Percentiles rank a stretch among this genome's conserved stretches.
Evolutionary conservation across 2,329 filamentous ascomycete genomes (phyloP).

Genomic region (Juglanconis sp.): DNA sequence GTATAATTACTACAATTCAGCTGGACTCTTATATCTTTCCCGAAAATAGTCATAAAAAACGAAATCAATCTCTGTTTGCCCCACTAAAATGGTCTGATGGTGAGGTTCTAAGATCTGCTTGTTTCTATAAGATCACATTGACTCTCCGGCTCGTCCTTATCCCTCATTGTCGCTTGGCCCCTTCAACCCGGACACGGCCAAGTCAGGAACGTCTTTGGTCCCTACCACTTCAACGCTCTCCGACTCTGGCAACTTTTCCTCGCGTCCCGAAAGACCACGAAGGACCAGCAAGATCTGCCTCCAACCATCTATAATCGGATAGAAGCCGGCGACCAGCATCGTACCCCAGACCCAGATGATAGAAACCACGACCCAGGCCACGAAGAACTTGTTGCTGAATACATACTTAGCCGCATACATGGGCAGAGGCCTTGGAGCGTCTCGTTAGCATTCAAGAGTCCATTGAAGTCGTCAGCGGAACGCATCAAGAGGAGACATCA

Average conservation of each 20-base stretch:
- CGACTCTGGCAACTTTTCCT: not conserved
- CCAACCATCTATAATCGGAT: conserved; percentile 46
- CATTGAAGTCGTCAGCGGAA: not conserved
- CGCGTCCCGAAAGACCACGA: not conserved
- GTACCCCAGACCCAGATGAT: conserved; percentile 54
- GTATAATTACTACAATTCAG: too few relatives aligned
- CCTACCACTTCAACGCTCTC: not conserved
- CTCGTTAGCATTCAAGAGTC: conserved; percentile 15
- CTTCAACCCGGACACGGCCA: too few relatives aligned
- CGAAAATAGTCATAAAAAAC: too few relatives aligned
- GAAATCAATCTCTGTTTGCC: too few relatives aligned
- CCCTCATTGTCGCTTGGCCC: too few relatives aligned
- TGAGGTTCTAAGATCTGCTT: too few relatives aligned
- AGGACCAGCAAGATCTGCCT: conserved; percentile 24
- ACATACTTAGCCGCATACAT: conserved; percentile 52
- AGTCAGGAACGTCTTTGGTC: not conserved
- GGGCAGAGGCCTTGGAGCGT: conserved; percentile 38
- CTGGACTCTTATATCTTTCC: too few relatives aligned
- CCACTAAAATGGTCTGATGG: too few relatives aligned
- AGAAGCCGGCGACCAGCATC: conserved; percentile 46
- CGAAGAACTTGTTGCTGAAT: conserved; percentile 42
- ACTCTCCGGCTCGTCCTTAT: too few relatives aligned
- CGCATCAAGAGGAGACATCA: not conserved
- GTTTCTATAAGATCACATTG: too few relatives aligned
- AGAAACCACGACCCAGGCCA: conserved; percentile 46